Evolutionary conservation across 495 filamentous ascomycete species (phyloP), one percentile per base, ranked within the genome.

Genomic region (Hyphodiscus hymeniophilus): DNA sequence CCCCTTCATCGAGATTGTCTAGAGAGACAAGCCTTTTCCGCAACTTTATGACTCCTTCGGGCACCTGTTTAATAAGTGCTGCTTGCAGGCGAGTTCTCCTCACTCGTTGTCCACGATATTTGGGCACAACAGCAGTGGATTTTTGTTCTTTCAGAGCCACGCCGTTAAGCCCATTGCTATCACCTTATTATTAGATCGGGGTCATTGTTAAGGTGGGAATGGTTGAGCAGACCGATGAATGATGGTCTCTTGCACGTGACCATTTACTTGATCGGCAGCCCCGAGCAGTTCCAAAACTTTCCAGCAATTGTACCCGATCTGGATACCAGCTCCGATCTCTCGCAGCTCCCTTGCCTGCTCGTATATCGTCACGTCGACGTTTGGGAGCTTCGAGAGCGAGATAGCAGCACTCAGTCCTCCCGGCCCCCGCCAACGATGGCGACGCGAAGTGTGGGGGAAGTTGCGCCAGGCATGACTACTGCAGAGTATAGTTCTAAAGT

Each of bases 311-410:
- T 48, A 49, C 21, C 57, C 61, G 34, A 72, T 67, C 41, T 61
- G 69, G 45, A 77, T 71, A 0, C 72, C 73, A 0, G 69, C 71
- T 5, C 73, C 73, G 3, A 72, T 65, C 50, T 76, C 72, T 22
- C 66, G 56, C 15, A 75, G 55, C 45, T 69, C 63, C 4, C 47
- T 56, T 7, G 68, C 68, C 35, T 74, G 66, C 44, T 78, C 74
- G 39, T 74, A 78, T 8, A 76, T 57, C 4, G 52, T 66, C 2
- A 71, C 60, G 8, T 66, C 50, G 10, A 74, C 59, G 23, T 71
- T 66, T 0, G 72, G 67, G 1, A 74, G 44, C 32, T 66, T 53
- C 1, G 67, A 68, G 17, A 77, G 62, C 11, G 68, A 69, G 42
- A 76, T 76, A 6, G 71, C 73, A 0, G 72, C 63, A 21, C 63